Percentiles rank a stretch among this genome's conserved stretches.
Conservation (phyloP, 306 rosid species). For the Abrus pulchellus region DNA sequence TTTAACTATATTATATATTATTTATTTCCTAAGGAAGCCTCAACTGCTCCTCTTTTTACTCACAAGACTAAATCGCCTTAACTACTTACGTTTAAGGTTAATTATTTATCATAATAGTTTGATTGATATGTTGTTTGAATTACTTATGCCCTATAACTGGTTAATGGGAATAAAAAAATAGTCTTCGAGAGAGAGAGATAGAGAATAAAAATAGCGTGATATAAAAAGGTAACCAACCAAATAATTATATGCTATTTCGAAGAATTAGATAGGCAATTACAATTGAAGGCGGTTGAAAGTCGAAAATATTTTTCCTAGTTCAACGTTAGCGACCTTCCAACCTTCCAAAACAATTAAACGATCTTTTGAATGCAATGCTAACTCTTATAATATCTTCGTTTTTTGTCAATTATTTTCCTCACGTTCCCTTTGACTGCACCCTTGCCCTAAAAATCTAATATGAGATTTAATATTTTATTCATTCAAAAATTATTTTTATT, state of each 20-base stretch:
- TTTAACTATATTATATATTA: not conserved
- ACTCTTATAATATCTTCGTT: not conserved
- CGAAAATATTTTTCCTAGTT: constrained; percentile 19
- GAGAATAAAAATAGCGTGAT: too few relatives aligned
- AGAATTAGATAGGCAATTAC: not conserved
- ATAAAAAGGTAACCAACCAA: not conserved
- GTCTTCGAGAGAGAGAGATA: too few relatives aligned
- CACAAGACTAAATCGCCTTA: not conserved
- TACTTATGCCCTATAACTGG: not conserved
- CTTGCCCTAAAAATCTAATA: not conserved
- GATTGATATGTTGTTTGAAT: not conserved
- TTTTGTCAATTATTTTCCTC: constrained; percentile 2
- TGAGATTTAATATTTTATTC: too few relatives aligned
- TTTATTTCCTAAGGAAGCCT: not conserved
- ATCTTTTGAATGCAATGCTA: constrained; percentile 31
- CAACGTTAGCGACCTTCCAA: constrained; percentile 32
- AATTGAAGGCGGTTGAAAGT: constrained; percentile 9
- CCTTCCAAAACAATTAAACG: constrained; percentile 33
- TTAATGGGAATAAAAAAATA: not conserved
- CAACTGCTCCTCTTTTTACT: not conserved
- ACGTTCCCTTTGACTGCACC: not conserved
- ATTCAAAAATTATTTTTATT: too few relatives aligned
- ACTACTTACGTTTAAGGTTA: not conserved
- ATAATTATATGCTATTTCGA: not conserved
- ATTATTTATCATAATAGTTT: not conserved